Evolutionary conservation across 1,139 yeast genomes (phyloP), one percentile per base, ranked within the genome.

Genomic region (Wickerhamomyces sp.): DNA sequence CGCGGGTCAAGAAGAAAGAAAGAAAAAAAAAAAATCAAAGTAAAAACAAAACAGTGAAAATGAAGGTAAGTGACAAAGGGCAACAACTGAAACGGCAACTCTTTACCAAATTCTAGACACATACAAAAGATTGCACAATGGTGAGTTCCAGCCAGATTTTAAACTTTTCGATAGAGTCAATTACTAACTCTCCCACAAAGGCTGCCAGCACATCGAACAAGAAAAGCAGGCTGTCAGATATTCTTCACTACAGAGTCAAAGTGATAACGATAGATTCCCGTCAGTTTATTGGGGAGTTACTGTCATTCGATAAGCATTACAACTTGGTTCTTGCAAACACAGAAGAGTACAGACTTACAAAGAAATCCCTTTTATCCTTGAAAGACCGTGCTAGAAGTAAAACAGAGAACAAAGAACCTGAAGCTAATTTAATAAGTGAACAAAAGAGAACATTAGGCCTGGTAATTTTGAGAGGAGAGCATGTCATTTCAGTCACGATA

Each of bases 271-370:
- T 75, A 17, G 96, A 89, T 59, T 79, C 83, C 11, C 70, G 95
- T 32, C 78, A 76, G 35, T 75, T 84, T 47, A 67, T 80, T 10
- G 98, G 98, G 2, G 79, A 81, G 41, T 68, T 91, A 36, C 62
- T 89, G 44, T 91, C 97, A 4, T 91, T 87, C 55, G 97, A 91
- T 59, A 81, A 81, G 56, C 85, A 82, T 57, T 80, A 89, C 80
- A 91, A 91, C 57, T 58, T 91, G 29, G 96, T 91, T 13, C 64
- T 91, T 27, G 72, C 85, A 13, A 95, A 89, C 46, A 76, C 95
- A 30, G 89, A 85, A 51, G 98, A 91, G 54, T 77, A 78, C 50
- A 70, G 96, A 45, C 62, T 78, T 13, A 79, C 95, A 5, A 80
- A 77, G 49, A 78, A 78, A 46, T 72, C 78, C 19, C 56, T 53